Base-by-base conservation (phyloP, 495 filamentous ascomycete species). In the Daldinia concentrica region DNA sequence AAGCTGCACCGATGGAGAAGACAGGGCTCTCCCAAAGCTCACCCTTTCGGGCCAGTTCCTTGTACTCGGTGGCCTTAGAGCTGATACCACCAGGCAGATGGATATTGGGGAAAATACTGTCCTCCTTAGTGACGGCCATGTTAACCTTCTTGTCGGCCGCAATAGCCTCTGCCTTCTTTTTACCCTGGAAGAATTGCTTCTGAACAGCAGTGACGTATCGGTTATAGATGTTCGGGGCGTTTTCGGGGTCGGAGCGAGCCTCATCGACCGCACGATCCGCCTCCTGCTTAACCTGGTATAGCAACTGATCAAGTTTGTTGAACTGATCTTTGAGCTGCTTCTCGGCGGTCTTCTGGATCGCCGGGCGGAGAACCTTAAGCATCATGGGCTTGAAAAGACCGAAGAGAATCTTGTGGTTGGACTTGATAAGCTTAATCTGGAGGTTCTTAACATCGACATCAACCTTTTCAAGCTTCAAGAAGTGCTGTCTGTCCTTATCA, bases 21-120 rank as follows among this genome's bases (percentile, higher is more conserved):
- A 99, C 89, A 32, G 96, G 93, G 30, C 91, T 95, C 82, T 97
- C 90, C 95, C 95, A 99, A 79, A 90, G 90, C 72, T 98, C 91
- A 56, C 96, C 95, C 85, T 93, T 93, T 60, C 83, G 82, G 14
- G 95, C 92, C 41, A 97, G 84, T 48, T 98, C 89, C 79, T 89
- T 93, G 85, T 95, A 98, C 79, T 97, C 92, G 59, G 95, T 97
- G 19, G 95, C 95, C 87, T 97, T 98, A 82, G 87, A 91, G 62
- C 91, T 93, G 79, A 97, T 94, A 65, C 94, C 94, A 60, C 94
- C 94, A 26, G 94, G 94, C 1, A 99, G 86, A 54, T 91, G 87
- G 79, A 99, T 89, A 74, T 93, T 85, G 57, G 91, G 90, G 90
- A 98, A 97, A 58, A 97, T 91, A 68, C 91, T 94, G 72, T 97